Evolutionary conservation across 2,329 filamentous ascomycete species (phyloP), one percentile per base, ranked within the genome.

Genomic region (Penicillium sp.): DNA sequence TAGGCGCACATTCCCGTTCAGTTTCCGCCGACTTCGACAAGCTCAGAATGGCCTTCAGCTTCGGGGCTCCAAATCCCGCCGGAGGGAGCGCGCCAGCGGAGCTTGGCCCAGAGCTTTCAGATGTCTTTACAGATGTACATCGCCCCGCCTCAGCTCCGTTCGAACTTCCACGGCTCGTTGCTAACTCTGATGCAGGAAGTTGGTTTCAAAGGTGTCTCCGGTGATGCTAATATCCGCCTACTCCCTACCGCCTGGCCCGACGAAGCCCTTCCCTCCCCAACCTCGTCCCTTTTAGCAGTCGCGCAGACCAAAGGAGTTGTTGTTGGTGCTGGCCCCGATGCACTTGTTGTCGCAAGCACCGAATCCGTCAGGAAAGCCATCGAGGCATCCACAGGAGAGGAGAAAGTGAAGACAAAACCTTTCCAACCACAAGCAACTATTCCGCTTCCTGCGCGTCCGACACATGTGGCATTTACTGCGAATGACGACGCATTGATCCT

Each of bases 401-500:
- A 83, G 47, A 60, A 60, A 39, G 76, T 75, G 45, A 81, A 90
- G 48, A 71, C 84, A 39, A 81, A 84, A 47, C 60, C 75, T 9
- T 94, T 94, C 56, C 72, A 80, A 44, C 85, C 90, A 3, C 81
- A 91, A 61, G 72, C 86, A 36, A 84, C 76, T 43, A 77, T 97
- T 5, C 73, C 81, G 2, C 76, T 94, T 56, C 79, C 86, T 7
- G 77, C 81, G 57, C 82, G 85, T 53, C 78, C 95, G 38, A 94
- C 88, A 8, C 93, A 98, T 63, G 75, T 98, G 14, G 82, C 84
- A 11, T 98, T 98, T 63, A 91, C 88, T 1, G 79, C 87, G n/a
- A 87, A 94, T 57, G 94, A 96, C 61, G 81, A 80, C 54, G 88
- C 85, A 53, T 72, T 98, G 45, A 78, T 95, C 23, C 73, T 96